Evolutionary conservation across 108 stramenopile species (phyloP).

Genomic region (Pseudonitzschia pungens): DNA sequence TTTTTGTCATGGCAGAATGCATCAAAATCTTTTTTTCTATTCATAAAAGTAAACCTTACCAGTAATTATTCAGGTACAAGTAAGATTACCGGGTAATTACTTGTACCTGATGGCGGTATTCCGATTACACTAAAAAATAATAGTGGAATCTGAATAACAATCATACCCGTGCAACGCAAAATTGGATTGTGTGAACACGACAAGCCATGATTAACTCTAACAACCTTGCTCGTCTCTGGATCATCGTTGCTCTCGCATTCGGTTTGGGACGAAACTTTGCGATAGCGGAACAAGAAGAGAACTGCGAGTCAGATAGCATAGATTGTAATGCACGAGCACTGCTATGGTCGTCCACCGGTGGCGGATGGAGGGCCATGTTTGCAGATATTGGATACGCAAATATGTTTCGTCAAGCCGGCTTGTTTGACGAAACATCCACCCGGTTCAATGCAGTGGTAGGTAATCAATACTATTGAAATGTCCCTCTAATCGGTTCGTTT

Average conservation of each 20-base stretch:
- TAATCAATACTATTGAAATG: background rate
- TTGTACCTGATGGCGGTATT: too few species aligned
- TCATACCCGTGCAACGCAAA: too few species aligned
- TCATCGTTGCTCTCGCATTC: background rate
- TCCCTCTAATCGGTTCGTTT: background rate
- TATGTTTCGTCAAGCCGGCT: conserved; percentile 24
- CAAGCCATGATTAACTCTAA: background rate
- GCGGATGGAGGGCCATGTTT: conserved; percentile 40
- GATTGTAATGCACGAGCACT: background rate
- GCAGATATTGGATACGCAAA: conserved; percentile 34
- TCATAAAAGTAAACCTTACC: too few species aligned
- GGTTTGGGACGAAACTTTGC: background rate
- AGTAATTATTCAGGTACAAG: too few species aligned
- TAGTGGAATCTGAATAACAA: too few species aligned
- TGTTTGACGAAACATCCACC: conserved; percentile 16
- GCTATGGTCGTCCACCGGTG: conserved; percentile 43
- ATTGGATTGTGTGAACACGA: too few species aligned
- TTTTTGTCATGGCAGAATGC: too few species aligned
- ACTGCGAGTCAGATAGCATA: too few species aligned
- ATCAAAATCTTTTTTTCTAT: too few species aligned
- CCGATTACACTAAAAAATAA: too few species aligned
- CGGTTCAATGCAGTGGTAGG: conserved; percentile 12
- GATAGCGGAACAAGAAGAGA: background rate
- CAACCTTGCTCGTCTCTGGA: background rate
- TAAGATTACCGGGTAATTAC: too few species aligned